A percentile compares a stretch with the other conserved stretches of the same genome.
Evolutionary conservation across 331 rosid species (phyloP).

Genomic region (Pyrus hybrid): DNA sequence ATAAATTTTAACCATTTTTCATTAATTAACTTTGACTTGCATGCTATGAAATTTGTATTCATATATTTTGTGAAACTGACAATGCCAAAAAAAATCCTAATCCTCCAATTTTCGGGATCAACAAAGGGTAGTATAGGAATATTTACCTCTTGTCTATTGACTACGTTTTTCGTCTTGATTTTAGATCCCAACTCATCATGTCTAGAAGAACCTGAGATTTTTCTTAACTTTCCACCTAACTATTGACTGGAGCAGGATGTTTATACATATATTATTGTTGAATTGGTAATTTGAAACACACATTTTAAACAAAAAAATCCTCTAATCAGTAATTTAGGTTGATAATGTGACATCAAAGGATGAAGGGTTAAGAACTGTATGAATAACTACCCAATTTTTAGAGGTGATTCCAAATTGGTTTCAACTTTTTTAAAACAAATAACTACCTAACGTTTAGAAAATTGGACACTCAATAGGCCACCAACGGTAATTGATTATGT

Average conservation of each 20-base stretch:
- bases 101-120: no score
- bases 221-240: no score
- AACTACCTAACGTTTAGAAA: no score
- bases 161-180: fast-evolving
- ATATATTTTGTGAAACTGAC: background rate
- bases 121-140: no score
- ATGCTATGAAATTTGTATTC: background rate
- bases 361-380: no score
- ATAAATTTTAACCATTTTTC: background rate
- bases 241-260: no score
- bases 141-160: no score
- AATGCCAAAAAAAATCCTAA: background rate
- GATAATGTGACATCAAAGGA: background rate
- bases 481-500: background rate
- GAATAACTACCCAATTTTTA: no score
- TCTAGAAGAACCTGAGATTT: no score
- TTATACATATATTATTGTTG: background rate
- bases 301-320: background rate
- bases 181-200: fast-evolving
- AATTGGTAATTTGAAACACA: background rate
- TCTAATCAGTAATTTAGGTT: background rate
- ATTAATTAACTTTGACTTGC: background rate
- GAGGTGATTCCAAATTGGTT: no score
- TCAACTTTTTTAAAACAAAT: no score
- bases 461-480: no score